phyloP scores from a whole-genome alignment of 2,329 filamentous ascomycete genomes.

The Venturia oleaginea region DNA sequence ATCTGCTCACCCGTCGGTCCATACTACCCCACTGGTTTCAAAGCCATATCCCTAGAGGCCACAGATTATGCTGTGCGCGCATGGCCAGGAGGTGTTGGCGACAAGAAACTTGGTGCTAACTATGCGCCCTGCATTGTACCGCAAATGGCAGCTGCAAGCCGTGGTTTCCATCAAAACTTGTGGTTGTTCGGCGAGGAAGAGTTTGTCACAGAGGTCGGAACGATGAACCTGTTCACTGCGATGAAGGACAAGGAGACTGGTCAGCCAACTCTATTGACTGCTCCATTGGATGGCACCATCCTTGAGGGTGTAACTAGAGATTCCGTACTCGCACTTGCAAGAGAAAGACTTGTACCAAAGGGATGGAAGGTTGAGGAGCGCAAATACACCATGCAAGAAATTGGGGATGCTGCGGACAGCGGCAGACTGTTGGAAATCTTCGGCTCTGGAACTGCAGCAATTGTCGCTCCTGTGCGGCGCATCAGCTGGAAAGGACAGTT shows the following conservation, averaged over 20 bases:
- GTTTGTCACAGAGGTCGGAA: constrained; percentile 93
- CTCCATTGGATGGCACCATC: constrained; percentile 92
- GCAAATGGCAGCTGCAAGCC: constrained; percentile 80
- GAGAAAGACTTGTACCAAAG: constrained; percentile 71
- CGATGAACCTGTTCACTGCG: constrained; percentile 95
- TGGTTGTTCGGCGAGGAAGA: constrained; percentile 97
- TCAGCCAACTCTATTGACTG: constrained; percentile 78
- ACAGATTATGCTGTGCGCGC: constrained; percentile 95
- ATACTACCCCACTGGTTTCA: constrained; percentile 98
- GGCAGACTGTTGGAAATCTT: constrained; percentile 89
- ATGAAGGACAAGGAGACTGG: constrained; percentile 80
- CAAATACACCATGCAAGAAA: constrained; percentile 83
- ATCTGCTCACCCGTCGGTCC: constrained; percentile 95
- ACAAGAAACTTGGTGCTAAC: constrained; percentile 98
- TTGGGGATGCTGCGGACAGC: constrained; percentile 72
- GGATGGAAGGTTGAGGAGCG: constrained; percentile 85
- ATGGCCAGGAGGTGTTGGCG: constrained; percentile 94
- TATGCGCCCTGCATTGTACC: constrained; percentile 99
- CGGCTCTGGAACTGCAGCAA: constrained; percentile 84
- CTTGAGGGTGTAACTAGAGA: constrained; percentile 91
- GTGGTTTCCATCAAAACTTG: constrained; percentile 95
- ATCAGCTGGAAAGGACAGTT: constrained; percentile 81
- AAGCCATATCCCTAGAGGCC: constrained; percentile 89
- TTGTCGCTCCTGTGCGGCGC: constrained; percentile 80
- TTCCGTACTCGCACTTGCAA: constrained; percentile 76